Conservation (phyloP, 371 early-diverging fungal genomes). For the Mortierella sp. region DNA sequence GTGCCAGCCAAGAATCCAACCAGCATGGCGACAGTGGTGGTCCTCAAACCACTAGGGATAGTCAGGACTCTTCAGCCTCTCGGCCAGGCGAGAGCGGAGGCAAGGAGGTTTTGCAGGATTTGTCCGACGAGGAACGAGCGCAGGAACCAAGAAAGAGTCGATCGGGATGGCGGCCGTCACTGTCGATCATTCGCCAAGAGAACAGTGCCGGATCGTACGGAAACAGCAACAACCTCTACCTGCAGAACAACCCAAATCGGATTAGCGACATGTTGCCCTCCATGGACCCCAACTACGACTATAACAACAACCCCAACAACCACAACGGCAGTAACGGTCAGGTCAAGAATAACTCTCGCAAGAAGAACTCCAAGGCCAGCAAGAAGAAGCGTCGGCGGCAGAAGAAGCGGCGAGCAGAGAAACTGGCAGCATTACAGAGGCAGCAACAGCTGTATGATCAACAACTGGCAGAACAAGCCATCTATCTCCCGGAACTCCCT, state of each 20-base stretch:
- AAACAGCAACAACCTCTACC: constrained; percentile 20
- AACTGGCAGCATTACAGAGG: constrained; percentile 21
- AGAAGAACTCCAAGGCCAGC: constrained; percentile 24
- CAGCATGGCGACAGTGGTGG: neutral
- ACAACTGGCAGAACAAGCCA: constrained; percentile 22
- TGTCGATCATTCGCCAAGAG: constrained; percentile 52
- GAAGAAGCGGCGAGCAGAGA: constrained; percentile 31
- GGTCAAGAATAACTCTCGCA: constrained; percentile 8
- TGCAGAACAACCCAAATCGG: constrained; percentile 44
- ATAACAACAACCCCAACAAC: constrained; percentile 8
- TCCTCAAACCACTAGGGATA: constrained; percentile 15
- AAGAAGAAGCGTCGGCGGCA: constrained; percentile 31
- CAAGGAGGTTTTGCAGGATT: constrained; percentile 34
- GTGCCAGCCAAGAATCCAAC: constrained; percentile 30
- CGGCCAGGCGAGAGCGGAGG: constrained; percentile 8
- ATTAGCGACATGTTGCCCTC: constrained; percentile 12
- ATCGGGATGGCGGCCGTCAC: constrained; percentile 50
- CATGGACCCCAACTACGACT: neutral
- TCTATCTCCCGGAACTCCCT: constrained; percentile 22
- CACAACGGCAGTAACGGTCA: neutral
- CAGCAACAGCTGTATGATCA: constrained; percentile 35
- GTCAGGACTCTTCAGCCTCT: constrained; percentile 32
- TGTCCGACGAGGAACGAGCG: constrained; percentile 41
- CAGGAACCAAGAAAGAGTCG: constrained; percentile 37
- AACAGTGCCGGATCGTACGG: constrained; percentile 21